These are phyloP conservation scores for Chytriomyces sp. DNA, from an alignment of 192 early-diverging fungal genomes.

Conservation along the genomic window DNA sequence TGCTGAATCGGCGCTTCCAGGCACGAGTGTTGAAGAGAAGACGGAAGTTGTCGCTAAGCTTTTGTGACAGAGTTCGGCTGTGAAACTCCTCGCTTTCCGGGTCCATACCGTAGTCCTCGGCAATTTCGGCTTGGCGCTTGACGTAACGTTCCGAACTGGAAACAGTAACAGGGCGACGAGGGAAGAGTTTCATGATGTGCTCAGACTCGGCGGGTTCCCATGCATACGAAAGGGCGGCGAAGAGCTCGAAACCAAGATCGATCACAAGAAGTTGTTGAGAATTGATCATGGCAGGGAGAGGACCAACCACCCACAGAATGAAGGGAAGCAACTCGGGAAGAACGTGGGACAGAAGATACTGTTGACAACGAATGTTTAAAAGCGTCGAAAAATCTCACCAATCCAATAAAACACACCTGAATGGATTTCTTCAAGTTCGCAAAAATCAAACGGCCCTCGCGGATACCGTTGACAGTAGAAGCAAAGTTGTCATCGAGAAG, in stretches of 20 bases:
- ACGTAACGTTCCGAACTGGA: constrained; percentile 52
- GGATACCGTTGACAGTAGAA: constrained; percentile 85
- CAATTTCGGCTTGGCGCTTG: constrained; percentile 4
- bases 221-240: constrained; percentile 82
- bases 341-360: constrained; percentile 84
- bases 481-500: constrained; percentile 98
- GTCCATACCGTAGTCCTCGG: constrained; percentile 2
- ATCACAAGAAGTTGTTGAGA: constrained; percentile 83
- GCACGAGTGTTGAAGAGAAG: background rate
- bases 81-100: background rate
- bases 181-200: constrained; percentile 83
- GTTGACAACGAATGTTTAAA: no score
- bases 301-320: constrained; percentile 81
- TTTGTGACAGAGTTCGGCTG: background rate
- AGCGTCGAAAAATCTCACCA: constrained; percentile 64
- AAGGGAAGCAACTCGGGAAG: constrained; percentile 84
- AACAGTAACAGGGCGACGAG: constrained; percentile 83
- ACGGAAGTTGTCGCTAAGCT: background rate
- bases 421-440: constrained; percentile 92
- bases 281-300: constrained; percentile 78
- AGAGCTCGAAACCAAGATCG: constrained; percentile 91
- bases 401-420: constrained; percentile 83
- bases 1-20: constrained; percentile 51
- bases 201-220: constrained; percentile 84
- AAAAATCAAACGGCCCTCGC: constrained; percentile 93